Conservation (phyloP, 176 grass and related monocot genomes). For the Oryza australiensis region DNA sequence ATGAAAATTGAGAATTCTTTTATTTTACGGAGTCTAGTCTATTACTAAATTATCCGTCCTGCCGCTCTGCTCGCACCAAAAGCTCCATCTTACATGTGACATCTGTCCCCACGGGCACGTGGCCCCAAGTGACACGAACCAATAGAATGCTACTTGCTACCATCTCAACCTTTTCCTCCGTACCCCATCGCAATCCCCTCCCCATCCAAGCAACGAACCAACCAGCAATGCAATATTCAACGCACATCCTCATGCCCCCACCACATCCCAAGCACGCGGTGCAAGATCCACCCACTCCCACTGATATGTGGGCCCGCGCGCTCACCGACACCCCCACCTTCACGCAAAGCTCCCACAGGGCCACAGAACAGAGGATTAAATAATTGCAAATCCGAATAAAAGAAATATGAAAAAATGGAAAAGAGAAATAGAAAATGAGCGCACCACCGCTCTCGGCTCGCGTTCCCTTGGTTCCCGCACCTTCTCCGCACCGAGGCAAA, state of each 20-base stretch:
- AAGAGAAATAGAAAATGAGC: not conserved
- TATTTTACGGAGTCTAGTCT: no score
- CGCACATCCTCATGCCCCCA: not conserved
- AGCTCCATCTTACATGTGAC: no score
- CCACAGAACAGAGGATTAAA: not conserved
- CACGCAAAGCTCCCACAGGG: conserved; percentile 4
- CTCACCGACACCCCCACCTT: not conserved
- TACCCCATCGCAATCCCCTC: not conserved
- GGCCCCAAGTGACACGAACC: no score
- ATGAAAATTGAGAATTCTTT: no score
- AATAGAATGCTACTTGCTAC: no score
- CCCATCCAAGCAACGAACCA: not conserved
- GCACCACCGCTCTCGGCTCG: conserved; percentile 11
- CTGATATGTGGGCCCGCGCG: not conserved
- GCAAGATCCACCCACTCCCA: not conserved
- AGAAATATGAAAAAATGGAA: no score
- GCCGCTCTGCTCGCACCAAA: no score
- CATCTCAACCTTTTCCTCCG: no score
- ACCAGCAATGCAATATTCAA: conserved; percentile 4
- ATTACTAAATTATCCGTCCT: no score
- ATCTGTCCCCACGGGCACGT: no score
- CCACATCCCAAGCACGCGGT: not conserved
- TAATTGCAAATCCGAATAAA: not conserved
- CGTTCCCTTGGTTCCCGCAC: not conserved
- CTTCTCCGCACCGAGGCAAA: conserved; percentile 11